Evolutionary conservation across 768 basidiomycete genomes (phyloP).

Genomic region (Lactarius evosmus): DNA sequence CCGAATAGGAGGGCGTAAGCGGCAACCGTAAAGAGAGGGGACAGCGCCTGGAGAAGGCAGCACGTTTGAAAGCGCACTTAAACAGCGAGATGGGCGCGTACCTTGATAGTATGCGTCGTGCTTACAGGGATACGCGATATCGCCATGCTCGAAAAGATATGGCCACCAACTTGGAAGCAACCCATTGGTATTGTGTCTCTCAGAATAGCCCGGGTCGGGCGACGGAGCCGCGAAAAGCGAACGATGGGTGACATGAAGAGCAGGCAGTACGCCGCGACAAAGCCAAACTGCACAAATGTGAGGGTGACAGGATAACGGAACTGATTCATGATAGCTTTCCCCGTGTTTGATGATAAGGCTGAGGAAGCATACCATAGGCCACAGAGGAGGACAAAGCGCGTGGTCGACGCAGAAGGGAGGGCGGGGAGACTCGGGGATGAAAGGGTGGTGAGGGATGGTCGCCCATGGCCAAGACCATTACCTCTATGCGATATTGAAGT

Average conservation of each 20-base stretch:
- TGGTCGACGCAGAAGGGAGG: slow-evolving; percentile 34
- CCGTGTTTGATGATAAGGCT: slow-evolving; percentile 93
- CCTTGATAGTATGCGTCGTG: slow-evolving; percentile 99
- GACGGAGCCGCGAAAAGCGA: slow-evolving; percentile 63
- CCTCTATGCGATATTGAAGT: slow-evolving; percentile 13
- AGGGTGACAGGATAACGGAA: slow-evolving; percentile 95
- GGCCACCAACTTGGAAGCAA: slow-evolving; percentile 94
- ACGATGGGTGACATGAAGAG: slow-evolving; percentile 76
- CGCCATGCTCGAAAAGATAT: slow-evolving; percentile 97
- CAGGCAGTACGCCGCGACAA: slow-evolving; percentile 84
- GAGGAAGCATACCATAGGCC: slow-evolving; percentile 91
- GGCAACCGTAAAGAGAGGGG: slow-evolving; percentile 94
- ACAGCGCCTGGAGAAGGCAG: slow-evolving; percentile 65
- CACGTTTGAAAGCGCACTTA: slow-evolving; percentile 1
- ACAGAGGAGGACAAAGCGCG: slow-evolving; percentile 76
- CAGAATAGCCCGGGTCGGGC: slow-evolving; percentile 70
- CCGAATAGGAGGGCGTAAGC: slow-evolving; percentile 93
- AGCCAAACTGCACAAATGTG: slow-evolving; percentile 96
- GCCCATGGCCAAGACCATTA: background rate
- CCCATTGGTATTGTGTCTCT: slow-evolving; percentile 90
- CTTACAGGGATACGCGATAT: slow-evolving; percentile 95
- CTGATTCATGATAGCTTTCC: slow-evolving; percentile 88
- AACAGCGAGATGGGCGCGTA: slow-evolving; percentile 37
- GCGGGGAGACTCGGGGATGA: slow-evolving; percentile 10
- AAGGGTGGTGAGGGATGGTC: slow-evolving; percentile 5